Conservation (phyloP, 2,329 filamentous ascomycete genomes). For the Fusarium pseudonygamai region DNA sequence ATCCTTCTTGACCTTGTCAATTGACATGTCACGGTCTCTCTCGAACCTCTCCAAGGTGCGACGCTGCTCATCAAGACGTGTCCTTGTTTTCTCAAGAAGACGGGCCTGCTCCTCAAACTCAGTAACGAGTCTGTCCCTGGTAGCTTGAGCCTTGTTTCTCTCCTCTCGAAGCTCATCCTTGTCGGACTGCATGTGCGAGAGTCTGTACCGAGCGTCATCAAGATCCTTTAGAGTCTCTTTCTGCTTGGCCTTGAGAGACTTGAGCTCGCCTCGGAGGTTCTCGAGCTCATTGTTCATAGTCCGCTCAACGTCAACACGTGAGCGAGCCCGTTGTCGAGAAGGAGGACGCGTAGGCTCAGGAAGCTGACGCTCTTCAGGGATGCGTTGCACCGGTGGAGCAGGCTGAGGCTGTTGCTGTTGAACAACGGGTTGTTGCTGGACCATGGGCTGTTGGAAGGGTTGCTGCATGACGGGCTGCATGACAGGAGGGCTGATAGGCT, state of each 20-base stretch:
- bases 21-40: conserved; percentile 29
- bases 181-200: conserved; percentile 39
- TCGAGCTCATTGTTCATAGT: conserved; percentile 36
- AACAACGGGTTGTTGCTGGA: conserved; percentile 20
- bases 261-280: conserved; percentile 35
- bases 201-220: conserved; percentile 36
- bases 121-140: conserved; percentile 30
- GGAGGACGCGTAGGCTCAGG: conserved; percentile 23
- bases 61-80: conserved; percentile 32
- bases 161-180: conserved; percentile 41
- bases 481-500: conserved; percentile 22
- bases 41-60: conserved; percentile 34
- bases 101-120: conserved; percentile 34
- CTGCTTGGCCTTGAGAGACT: conserved; percentile 34
- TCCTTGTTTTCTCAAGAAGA: conserved; percentile 27
- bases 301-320: conserved; percentile 34
- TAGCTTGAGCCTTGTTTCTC: conserved; percentile 37
- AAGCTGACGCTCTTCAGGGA: conserved; percentile 31
- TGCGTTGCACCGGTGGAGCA: conserved; percentile 12
- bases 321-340: conserved; percentile 29
- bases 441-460: conserved; percentile 14
- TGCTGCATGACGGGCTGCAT: conserved; percentile 27
- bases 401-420: conserved; percentile 20
- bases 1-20: conserved; percentile 35
- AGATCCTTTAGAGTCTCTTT: conserved; percentile 38